Evolutionary conservation across 2,329 filamentous ascomycete species (phyloP), one percentile per base, ranked within the genome.

Genomic region (Pyrenochaeta sp.): DNA sequence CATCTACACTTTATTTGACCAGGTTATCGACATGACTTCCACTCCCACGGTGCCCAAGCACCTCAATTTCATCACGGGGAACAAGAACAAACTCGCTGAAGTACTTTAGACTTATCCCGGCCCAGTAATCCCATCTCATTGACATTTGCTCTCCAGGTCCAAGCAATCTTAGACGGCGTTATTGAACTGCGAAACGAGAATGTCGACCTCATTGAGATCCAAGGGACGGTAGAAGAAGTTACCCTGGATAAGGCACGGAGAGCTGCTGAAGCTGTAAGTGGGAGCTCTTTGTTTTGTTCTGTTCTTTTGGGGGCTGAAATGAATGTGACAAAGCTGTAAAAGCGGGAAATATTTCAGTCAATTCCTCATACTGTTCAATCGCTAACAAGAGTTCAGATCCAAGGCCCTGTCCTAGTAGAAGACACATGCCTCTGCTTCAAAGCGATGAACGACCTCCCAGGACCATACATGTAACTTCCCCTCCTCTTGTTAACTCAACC

Each of bases 21-120:
- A 32, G 47, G 10, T 25, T 37, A 39, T 13, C 13, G 59, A 54
- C 7, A 67, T 66, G 65, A 44, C 66, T 3, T 61, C 62, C 24
- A 58, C 64, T 5, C 51, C 67, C 27, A 42, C 54, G 12, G 57
- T 67, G 10, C 77, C 80, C 43, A 81, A 82, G 65, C 79, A 83
- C 62, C 82, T 99, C 65, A 93, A 96, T 80, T 99, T 99, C 82
- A 96, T 99, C 75, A 98, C 94, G 1, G 91, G 94, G 78, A 99
- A 99, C 80, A 88, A 90, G 73, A 96, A 97, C 82, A 99, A 99
- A 82, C 85, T 99, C 54, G 82, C 85, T 56, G 95, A 99, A 82
- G 71, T 69, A 61, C 30, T 57, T 56, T 6, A 13, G 27, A 4
- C 25, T 27, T 5, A 10, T 44, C 22, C 40, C 6, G 3, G 12